Conservation (phyloP, 768 basidiomycete species). For the Lepiota brunneoincarnata region DNA sequence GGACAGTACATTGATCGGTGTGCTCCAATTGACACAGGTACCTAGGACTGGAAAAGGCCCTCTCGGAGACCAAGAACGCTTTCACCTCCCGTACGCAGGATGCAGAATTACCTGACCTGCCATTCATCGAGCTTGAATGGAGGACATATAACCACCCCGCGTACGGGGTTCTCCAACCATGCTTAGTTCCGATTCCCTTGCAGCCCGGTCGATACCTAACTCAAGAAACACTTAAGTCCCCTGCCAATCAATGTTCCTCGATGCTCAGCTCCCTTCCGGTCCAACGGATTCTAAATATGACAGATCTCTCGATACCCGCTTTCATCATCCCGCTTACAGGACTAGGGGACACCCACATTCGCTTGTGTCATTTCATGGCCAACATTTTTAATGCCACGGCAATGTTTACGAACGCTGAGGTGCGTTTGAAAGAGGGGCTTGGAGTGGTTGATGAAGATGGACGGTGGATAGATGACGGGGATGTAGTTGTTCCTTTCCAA, state of each 20-base stretch:
- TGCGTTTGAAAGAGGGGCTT: conserved; percentile 25
- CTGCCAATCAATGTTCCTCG: neutral
- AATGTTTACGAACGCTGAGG: conserved; percentile 34
- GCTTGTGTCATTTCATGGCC: conserved; percentile 34
- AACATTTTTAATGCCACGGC: conserved; percentile 37
- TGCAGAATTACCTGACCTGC: neutral
- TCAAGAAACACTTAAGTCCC: no score
- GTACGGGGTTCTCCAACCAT: neutral
- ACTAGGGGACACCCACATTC: conserved; percentile 32
- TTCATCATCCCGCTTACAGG: conserved; percentile 32
- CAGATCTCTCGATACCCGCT: conserved; percentile 26
- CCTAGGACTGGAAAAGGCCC: neutral
- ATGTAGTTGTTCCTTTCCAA: conserved; percentile 31
- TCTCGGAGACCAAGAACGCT: neutral
- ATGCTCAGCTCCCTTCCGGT: neutral
- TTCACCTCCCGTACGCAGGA: neutral
- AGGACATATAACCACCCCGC: neutral
- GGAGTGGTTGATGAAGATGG: conserved; percentile 4
- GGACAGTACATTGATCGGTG: no score
- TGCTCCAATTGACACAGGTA: neutral
- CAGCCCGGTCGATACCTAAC: no score
- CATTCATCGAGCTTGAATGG: neutral
- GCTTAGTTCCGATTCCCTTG: neutral
- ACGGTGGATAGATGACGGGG: conserved; percentile 19
- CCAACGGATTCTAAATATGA: conserved; percentile 26